Evolutionary conservation across 495 filamentous ascomycete species (phyloP).

Genomic region (Aspergillus wentii): DNA sequence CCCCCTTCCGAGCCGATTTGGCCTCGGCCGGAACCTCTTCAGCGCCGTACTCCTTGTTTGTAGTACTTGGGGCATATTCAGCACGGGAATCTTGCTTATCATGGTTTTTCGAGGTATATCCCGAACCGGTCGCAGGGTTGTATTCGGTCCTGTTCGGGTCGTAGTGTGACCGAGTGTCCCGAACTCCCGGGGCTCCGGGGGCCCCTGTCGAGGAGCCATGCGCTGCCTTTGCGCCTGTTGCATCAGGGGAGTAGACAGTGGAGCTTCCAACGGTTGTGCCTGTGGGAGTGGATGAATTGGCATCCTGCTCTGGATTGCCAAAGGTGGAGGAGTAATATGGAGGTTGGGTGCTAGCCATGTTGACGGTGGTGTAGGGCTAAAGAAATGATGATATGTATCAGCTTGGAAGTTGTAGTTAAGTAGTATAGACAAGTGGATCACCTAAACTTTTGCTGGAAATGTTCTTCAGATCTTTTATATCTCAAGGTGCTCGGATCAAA

Average conservation of each 20-base stretch:
- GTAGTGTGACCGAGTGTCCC: slow-evolving; percentile 17
- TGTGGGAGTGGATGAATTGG: slow-evolving; percentile 4
- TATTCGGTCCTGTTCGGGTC: slow-evolving; percentile 15
- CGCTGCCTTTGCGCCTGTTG: slow-evolving; percentile 2
- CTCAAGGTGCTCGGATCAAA: not conserved
- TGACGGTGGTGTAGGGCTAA: not conserved
- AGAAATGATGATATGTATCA: no score
- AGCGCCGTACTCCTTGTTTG: slow-evolving; percentile 6
- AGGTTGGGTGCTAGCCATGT: slow-evolving; percentile 8
- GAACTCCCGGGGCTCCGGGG: slow-evolving; percentile 12
- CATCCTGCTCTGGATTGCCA: slow-evolving; percentile 4
- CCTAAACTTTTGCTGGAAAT: not conserved
- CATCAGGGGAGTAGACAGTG: slow-evolving; percentile 10
- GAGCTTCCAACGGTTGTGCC: slow-evolving; percentile 7
- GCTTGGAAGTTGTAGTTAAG: no score
- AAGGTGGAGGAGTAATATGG: slow-evolving; percentile 9
- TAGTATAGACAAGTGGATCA: not conserved
- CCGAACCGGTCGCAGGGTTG: slow-evolving; percentile 25
- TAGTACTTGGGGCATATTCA: slow-evolving; percentile 12
- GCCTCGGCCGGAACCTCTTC: slow-evolving; percentile 1
- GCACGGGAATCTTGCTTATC: slow-evolving; percentile 13
- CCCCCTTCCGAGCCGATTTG: slow-evolving; percentile 8
- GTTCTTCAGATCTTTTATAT: no score
- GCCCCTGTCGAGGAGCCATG: slow-evolving; percentile 28
- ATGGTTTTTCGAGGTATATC: slow-evolving; percentile 13